phyloP scores from a whole-genome alignment of 495 filamentous ascomycete species.

The Rostrohypoxylon terebratum region DNA sequence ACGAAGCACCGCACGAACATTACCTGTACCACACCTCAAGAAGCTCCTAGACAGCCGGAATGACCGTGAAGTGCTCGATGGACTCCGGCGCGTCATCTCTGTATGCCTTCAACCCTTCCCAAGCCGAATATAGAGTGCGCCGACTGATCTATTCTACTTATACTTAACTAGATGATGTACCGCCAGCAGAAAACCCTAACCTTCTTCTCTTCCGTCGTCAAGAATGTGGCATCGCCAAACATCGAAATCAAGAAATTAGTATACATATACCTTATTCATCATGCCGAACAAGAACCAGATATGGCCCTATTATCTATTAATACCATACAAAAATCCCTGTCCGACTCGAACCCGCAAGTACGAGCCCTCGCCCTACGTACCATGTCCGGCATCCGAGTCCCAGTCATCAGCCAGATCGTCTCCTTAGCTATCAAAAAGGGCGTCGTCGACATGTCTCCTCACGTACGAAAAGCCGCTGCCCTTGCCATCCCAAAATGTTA shows the following conservation, averaged over 20 bases:
- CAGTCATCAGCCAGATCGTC: constrained; percentile 99
- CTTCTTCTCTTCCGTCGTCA: constrained; percentile 94
- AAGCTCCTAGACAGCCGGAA: constrained; percentile 93
- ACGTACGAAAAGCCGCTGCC: constrained; percentile 92
- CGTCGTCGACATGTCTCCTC: constrained; percentile 90
- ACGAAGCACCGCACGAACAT: constrained; percentile 61
- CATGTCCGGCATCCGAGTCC: constrained; percentile 95
- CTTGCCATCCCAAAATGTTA: constrained; percentile 98
- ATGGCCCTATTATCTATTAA: constrained; percentile 96
- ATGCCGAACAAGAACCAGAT: constrained; percentile 95
- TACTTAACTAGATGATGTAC: constrained; percentile 84
- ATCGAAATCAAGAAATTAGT: constrained; percentile 97
- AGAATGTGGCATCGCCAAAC: constrained; percentile 91
- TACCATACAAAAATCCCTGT: constrained; percentile 96
- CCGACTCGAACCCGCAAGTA: constrained; percentile 88
- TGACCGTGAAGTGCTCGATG: constrained; percentile 93
- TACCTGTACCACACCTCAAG: constrained; percentile 78
- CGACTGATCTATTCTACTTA: constrained; percentile 40
- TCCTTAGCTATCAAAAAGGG: constrained; percentile 93
- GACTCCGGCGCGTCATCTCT: constrained; percentile 87
- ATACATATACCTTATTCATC: constrained; percentile 95
- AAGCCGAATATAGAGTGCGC: constrained; percentile 11
- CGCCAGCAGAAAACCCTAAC: constrained; percentile 81
- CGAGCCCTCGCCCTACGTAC: constrained; percentile 90
- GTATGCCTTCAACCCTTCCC: constrained; percentile 63